Percentiles rank a stretch among this genome's conserved stretches.
phyloP scores from a whole-genome alignment of 2,329 filamentous ascomycete genomes.

The Paecilomyces variotii region DNA sequence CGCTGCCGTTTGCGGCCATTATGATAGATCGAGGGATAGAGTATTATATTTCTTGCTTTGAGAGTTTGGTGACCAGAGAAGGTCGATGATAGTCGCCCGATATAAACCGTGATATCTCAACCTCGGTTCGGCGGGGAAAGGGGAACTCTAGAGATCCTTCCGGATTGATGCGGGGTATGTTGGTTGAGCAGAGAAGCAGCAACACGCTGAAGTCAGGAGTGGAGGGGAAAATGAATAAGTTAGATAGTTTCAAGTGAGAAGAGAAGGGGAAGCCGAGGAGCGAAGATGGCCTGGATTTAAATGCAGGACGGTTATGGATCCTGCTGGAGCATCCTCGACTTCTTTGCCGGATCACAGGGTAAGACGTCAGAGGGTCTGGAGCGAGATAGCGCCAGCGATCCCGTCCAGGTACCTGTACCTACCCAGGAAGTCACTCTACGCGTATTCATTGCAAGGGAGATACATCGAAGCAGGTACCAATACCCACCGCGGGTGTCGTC shows the following conservation, averaged over 20 bases:
- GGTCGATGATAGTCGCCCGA: conserved; percentile 2
- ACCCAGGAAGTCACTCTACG: neutral
- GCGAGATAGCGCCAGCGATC: neutral
- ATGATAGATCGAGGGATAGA: conserved; percentile 21
- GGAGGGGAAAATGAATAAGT: neutral
- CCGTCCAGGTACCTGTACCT: neutral
- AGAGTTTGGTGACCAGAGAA: conserved; percentile 1
- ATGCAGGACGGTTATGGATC: neutral
- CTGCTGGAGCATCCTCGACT: neutral
- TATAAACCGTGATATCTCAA: conserved; percentile 4
- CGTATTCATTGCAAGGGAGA: neutral
- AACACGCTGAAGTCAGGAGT: neutral
- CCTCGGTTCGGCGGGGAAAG: conserved; percentile 23
- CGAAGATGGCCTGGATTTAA: neutral
- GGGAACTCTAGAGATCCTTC: neutral
- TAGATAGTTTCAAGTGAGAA: neutral
- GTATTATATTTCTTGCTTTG: conserved; percentile 3
- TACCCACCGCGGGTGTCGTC: conserved; percentile 10
- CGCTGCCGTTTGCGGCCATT: conserved; percentile 34
- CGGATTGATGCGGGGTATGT: conserved; percentile 3
- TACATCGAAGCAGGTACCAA: neutral
- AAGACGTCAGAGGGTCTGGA: conserved; percentile 5
- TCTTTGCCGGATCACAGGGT: neutral
- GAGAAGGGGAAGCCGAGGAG: neutral
- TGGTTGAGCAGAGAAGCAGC: neutral